phyloP scores from a whole-genome alignment of 2,329 filamentous ascomycete species.

The Chalara sp. region DNA sequence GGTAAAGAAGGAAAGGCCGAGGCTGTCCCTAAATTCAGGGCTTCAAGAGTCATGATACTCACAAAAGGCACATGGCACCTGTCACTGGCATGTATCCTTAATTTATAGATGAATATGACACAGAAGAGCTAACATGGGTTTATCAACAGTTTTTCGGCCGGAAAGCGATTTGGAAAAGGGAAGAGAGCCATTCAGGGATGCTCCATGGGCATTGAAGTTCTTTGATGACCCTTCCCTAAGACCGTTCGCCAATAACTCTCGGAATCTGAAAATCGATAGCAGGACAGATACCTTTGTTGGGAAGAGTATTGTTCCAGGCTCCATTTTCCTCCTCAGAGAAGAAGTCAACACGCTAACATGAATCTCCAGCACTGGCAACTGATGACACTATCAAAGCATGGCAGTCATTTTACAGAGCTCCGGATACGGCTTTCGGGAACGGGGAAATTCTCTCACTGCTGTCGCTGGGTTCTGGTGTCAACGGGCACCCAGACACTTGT shows the following conservation, averaged over 20 bases:
- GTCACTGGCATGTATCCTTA: no score
- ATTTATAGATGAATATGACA: no score
- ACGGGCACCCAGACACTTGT: constrained; percentile 45
- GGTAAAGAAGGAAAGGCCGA: no score
- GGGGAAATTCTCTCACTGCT: constrained; percentile 13
- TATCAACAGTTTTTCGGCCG: no score
- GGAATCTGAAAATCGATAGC: background rate
- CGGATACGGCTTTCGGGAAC: background rate
- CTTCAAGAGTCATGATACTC: no score
- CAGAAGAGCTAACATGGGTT: background rate
- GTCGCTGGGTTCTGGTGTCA: constrained; percentile 42
- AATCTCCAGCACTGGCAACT: constrained; percentile 8
- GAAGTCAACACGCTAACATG: background rate
- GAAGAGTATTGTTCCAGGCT: background rate
- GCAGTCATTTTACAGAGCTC: constrained; percentile 14
- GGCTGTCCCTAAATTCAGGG: no score
- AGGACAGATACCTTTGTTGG: background rate
- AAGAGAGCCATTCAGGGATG: background rate
- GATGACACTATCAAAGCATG: constrained; percentile 14
- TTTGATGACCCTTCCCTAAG: background rate
- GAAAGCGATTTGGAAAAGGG: background rate
- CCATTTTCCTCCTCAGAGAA: no score
- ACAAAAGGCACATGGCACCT: no score
- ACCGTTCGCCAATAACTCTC: background rate
- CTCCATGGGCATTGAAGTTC: background rate